A percentile compares a stretch with the other conserved stretches of the same genome.
These are phyloP conservation scores for Saccharomycopsis sp. DNA, from an alignment of 805 yeast genomes.

Conservation along the genomic window DNA sequence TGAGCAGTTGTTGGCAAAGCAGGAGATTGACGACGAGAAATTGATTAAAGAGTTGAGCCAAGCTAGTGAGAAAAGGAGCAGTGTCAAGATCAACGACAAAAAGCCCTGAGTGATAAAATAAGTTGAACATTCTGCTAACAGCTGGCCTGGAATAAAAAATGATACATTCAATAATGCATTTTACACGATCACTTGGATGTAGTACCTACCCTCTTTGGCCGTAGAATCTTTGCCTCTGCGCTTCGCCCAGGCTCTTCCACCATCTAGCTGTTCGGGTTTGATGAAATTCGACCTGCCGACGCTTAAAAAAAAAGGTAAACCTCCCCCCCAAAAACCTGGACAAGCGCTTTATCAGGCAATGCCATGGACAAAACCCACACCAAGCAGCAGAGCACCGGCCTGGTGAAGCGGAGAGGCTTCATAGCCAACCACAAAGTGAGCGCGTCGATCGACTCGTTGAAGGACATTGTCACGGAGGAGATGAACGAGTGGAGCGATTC, in stretches of 20 bases:
- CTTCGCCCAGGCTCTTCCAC: too few relatives aligned
- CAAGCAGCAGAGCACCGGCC: neutral
- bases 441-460: constrained; percentile 4
- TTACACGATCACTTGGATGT: too few relatives aligned
- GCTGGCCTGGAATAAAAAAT: too few relatives aligned
- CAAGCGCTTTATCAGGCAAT: neutral
- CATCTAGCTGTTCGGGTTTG: too few relatives aligned
- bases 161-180: too few relatives aligned
- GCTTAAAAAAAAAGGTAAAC: too few relatives aligned
- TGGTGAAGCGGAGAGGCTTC: constrained; percentile 6
- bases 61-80: constrained; percentile 3
- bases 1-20: constrained; percentile 7
- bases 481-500: too few relatives aligned
- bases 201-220: too few relatives aligned
- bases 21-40: constrained; percentile 12
- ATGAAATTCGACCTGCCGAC: too few relatives aligned
- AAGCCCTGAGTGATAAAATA: too few relatives aligned
- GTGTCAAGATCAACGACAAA: neutral
- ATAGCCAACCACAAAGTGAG: constrained; percentile 2
- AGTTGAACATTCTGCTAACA: too few relatives aligned
- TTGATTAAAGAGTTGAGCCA: constrained; percentile 3
- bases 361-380: neutral
- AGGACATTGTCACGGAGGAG: constrained; percentile 3
- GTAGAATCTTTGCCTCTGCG: too few relatives aligned
- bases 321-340: neutral